A percentile compares a stretch with the other conserved stretches of the same genome.
Evolutionary conservation across 768 basidiomycete species (phyloP).

Genomic region (Calocybe gangraenosa): DNA sequence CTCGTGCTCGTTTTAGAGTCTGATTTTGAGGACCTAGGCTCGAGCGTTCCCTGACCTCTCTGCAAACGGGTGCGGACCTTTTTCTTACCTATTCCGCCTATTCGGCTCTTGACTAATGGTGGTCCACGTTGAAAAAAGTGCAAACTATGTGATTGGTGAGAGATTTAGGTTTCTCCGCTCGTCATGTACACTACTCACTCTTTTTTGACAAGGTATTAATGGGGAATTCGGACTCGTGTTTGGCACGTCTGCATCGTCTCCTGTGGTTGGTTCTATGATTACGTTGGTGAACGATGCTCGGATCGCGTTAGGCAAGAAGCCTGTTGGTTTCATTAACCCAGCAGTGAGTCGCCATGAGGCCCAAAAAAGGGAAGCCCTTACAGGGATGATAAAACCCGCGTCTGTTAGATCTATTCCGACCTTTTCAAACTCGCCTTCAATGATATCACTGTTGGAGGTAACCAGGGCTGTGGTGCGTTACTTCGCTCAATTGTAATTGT

Average conservation of each 20-base stretch:
- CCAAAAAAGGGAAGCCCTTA: too few species aligned
- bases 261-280: constrained; percentile 46
- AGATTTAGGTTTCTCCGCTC: too few species aligned
- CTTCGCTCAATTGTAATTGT: background rate
- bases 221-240: constrained; percentile 37
- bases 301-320: constrained; percentile 33
- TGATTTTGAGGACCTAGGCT: constrained; percentile 26
- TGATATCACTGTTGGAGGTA: constrained; percentile 36
- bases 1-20: background rate
- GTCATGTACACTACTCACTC: too few species aligned
- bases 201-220: constrained; percentile 26
- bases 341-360: constrained; percentile 20
- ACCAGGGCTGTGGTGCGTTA: constrained; percentile 34
- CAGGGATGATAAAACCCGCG: too few species aligned
- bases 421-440: constrained; percentile 31
- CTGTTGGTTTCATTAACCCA: constrained; percentile 50
- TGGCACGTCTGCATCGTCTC: constrained; percentile 48
- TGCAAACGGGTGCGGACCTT: constrained; percentile 40
- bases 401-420: constrained; percentile 33
- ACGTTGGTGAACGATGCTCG: constrained; percentile 52
- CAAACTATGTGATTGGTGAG: constrained; percentile 36
- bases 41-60: constrained; percentile 48
- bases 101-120: background rate
- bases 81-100: background rate
- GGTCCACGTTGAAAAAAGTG: constrained; percentile 18